Evolutionary conservation across 148 eudicot species (phyloP).

Genomic region (Vaccinium myrtillus): DNA sequence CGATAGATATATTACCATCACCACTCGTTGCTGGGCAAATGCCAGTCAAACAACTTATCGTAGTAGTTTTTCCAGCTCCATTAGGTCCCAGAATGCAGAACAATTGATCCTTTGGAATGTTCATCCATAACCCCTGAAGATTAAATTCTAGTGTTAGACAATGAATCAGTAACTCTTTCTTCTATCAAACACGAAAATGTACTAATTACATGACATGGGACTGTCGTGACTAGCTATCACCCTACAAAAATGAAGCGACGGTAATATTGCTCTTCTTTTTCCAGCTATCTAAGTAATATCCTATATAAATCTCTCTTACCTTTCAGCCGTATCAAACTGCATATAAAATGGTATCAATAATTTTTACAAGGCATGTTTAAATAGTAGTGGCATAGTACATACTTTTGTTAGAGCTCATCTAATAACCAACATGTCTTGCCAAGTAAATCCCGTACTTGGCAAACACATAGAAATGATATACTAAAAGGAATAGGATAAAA

Average conservation of each 20-base stretch:
- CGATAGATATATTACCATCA: constrained; percentile 52
- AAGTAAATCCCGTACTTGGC: no score
- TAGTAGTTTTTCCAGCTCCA: constrained; percentile 96
- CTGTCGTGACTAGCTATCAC: neutral
- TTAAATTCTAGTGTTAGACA: neutral
- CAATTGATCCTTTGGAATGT: constrained; percentile 70
- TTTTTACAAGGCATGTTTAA: neutral
- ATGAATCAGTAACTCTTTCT: neutral
- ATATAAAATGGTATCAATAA: no score
- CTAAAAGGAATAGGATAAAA: no score
- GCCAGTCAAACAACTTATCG: constrained; percentile 81
- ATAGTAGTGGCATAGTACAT: neutral
- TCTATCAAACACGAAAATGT: neutral
- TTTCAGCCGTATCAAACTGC: no score
- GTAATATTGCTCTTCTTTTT: neutral
- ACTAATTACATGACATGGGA: neutral
- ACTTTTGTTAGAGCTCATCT: no score
- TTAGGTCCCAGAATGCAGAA: constrained; percentile 95
- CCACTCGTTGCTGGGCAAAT: constrained; percentile 64
- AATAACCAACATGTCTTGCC: no score
- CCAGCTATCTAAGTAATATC: no score
- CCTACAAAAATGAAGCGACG: neutral
- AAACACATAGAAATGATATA: neutral
- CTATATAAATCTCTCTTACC: no score
- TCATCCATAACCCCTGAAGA: constrained; percentile 74